phyloP scores from a whole-genome alignment of 306 rosid species.

The Vachellia collinsii region DNA sequence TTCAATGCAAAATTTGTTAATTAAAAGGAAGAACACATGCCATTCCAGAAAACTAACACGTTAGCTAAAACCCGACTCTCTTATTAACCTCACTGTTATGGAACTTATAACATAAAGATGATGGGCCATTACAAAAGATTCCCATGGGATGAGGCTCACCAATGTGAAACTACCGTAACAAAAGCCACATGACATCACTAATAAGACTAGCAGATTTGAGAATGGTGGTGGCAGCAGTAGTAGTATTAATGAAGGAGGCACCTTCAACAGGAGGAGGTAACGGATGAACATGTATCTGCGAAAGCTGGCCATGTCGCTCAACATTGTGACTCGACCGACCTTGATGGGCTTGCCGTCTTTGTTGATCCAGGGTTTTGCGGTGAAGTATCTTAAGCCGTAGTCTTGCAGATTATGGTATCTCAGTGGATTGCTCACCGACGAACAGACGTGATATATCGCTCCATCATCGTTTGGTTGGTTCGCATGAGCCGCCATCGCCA shows the following conservation, averaged over 20 bases:
- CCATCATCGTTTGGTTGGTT: slow-evolving; percentile 28
- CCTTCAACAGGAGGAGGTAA: slow-evolving; percentile 69
- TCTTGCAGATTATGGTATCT: slow-evolving; percentile 49
- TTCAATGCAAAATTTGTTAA: neutral
- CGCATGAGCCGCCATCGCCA: slow-evolving; percentile 65
- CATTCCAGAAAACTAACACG: no score
- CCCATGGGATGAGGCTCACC: no score
- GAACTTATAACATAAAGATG: no score
- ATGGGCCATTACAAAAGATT: no score
- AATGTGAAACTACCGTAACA: no score
- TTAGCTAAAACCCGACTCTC: no score
- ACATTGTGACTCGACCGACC: slow-evolving; percentile 50
- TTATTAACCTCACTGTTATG: no score
- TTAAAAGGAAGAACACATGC: no score
- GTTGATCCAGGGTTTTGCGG: slow-evolving; percentile 73
- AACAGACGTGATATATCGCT: slow-evolving; percentile 69
- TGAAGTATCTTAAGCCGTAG: slow-evolving; percentile 56
- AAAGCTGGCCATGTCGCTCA: slow-evolving; percentile 70
- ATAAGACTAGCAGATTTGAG: no score
- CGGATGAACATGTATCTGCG: slow-evolving; percentile 77
- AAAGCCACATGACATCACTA: no score
- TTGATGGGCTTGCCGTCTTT: slow-evolving; percentile 78
- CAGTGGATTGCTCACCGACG: slow-evolving; percentile 63
- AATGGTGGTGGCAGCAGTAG: no score
- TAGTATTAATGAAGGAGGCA: neutral